Percentiles rank a stretch among this genome's conserved stretches.
phyloP scores from a whole-genome alignment of 2,329 filamentous ascomycete genomes.

The Fusarium succisae region DNA sequence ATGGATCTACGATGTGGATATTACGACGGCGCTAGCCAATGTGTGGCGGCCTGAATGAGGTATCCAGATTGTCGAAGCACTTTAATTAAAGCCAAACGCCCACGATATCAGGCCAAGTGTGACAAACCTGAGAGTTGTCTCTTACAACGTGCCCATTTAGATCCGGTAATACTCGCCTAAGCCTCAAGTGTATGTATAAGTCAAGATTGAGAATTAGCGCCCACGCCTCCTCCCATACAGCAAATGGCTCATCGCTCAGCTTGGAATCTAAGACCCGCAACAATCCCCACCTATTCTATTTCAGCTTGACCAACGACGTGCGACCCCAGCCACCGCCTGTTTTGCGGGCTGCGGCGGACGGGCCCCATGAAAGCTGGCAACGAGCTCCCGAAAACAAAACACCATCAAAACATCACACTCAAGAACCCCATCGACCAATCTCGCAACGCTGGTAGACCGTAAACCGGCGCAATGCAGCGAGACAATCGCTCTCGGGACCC shows the following conservation, averaged over 20 bases:
- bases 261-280: slow-evolving; percentile 35
- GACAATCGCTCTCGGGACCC: slow-evolving; percentile 65
- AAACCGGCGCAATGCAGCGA: slow-evolving; percentile 60
- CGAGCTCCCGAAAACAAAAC: slow-evolving; percentile 45
- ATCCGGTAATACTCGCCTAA: not conserved
- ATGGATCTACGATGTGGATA: slow-evolving; percentile 33
- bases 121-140: slow-evolving; percentile 20
- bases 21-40: slow-evolving; percentile 36
- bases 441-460: slow-evolving; percentile 37
- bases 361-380: slow-evolving; percentile 39
- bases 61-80: slow-evolving; percentile 10
- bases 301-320: slow-evolving; percentile 36
- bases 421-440: slow-evolving; percentile 15
- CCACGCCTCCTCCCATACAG: not conserved
- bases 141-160: slow-evolving; percentile 9
- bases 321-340: slow-evolving; percentile 45
- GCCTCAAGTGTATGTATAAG: not conserved
- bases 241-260: slow-evolving; percentile 7
- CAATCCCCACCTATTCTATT: slow-evolving; percentile 17
- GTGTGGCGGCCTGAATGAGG: slow-evolving; percentile 43
- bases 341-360: slow-evolving; percentile 41
- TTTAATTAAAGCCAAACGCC: slow-evolving; percentile 24
- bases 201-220: slow-evolving; percentile 12
- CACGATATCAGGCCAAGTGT: slow-evolving; percentile 16
- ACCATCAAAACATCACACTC: slow-evolving; percentile 38